Percentiles rank a stretch among this genome's conserved stretches.
Conservation (phyloP, 257 asterid genomes). For the Nicotiana attenuata region DNA sequence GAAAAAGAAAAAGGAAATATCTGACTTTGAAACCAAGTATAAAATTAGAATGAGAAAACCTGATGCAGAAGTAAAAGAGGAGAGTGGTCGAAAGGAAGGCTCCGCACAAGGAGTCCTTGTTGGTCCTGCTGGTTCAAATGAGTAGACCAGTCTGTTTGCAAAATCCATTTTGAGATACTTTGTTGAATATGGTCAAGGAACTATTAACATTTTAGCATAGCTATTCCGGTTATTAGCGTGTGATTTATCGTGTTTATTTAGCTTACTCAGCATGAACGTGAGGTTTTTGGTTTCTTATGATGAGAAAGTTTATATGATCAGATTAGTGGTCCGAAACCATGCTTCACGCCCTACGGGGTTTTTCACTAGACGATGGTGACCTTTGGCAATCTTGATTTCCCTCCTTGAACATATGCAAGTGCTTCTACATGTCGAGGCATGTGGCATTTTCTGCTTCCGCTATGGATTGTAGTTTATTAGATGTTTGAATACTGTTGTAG, state of each 20-base stretch:
- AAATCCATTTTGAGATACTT: background rate
- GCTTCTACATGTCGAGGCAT: background rate
- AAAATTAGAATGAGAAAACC: conserved; percentile 71
- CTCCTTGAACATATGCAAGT: background rate
- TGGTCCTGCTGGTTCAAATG: conserved; percentile 67
- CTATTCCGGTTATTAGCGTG: background rate
- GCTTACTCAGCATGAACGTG: background rate
- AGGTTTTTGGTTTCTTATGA: background rate
- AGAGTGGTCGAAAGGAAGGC: conserved; percentile 75
- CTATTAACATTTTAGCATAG: background rate
- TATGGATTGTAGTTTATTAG: background rate
- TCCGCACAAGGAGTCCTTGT: conserved; percentile 97
- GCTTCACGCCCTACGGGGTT: background rate
- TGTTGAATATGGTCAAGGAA: background rate
- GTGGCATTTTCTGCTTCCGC: background rate
- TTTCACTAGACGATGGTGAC: background rate
- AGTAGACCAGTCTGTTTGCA: conserved; percentile 16
- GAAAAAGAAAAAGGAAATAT: conserved; percentile 76
- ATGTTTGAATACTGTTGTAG: background rate
- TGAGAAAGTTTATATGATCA: background rate
- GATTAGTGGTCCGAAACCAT: background rate
- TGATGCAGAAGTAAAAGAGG: conserved; percentile 72
- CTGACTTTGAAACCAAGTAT: conserved; percentile 84
- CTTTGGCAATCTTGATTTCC: background rate
- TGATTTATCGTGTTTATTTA: background rate